Evolutionary conservation across 768 basidiomycete species (phyloP), one percentile per base, ranked within the genome.

Genomic region (Phaeotremella skinneri): DNA sequence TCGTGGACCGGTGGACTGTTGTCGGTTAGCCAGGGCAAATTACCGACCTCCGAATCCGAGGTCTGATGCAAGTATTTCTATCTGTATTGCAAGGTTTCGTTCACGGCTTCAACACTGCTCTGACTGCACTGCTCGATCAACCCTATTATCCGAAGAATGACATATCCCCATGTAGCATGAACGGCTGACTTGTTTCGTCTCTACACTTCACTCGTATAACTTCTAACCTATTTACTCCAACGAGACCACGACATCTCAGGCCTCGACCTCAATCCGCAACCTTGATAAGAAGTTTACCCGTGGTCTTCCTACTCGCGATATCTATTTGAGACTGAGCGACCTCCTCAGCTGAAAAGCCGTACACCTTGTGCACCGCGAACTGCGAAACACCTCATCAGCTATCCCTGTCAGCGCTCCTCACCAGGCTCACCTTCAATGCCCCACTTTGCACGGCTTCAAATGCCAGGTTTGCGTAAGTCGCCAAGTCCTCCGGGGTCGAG

Each of bases 271-370:
- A 58, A n/a, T 70, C 63, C 20, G 66, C 70, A 20, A 91, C 81
- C 74, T 88, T 89, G 65, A 97, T 80, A 51, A 98, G 63, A 68
- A 99, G 76, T 75, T 98, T 99, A 2, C 94, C 94, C 1, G 82
- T 82, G 9, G 91, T 90, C 75, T 84, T 85, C 48, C 94, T 86
- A 7, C 83, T 80, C 0, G 82, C 82, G 59, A 97, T 80, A 70
- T 94, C 92, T 13, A 66, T 80, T 66, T 98, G 93, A 0, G 91
- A 85, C 59, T 86, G 81, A 68, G 79, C 81, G 13, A 87, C 85
- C 0, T 89, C 91, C 56, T 92, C 88, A 0, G 84, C 82, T 0
- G 88, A 87, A 78, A 98, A 92, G 0, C 85, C 84, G 64, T 96
- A 97, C 56, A 88, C 88, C 55, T 85, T 83, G 76, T 84, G 83